These are phyloP conservation scores for Colletotrichum incanum DNA, from an alignment of 2,329 filamentous ascomycete species.

Conservation along the genomic window DNA sequence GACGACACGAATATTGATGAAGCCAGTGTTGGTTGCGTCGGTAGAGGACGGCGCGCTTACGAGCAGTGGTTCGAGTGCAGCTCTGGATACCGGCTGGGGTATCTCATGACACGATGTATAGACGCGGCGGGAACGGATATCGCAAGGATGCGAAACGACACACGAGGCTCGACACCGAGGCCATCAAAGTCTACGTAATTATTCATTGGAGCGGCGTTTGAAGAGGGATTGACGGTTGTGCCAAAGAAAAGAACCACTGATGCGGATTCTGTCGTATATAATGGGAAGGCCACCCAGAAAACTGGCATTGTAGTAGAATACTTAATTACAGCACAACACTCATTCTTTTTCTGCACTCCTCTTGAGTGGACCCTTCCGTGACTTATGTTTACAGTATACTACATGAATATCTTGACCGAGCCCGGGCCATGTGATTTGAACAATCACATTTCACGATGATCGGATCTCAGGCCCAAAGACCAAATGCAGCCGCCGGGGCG, in stretches of 20 bases:
- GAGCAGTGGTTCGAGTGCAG: background rate
- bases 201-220: conserved; percentile 43
- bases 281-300: conserved; percentile 32
- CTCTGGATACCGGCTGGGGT: conserved; percentile 17
- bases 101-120: conserved; percentile 35
- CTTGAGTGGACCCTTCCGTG: background rate
- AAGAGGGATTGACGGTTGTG: conserved; percentile 39
- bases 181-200: conserved; percentile 36
- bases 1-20: background rate
- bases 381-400: background rate
- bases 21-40: background rate
- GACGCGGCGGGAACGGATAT: conserved; percentile 29
- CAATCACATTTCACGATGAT: too few species aligned
- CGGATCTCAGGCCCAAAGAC: background rate
- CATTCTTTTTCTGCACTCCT: background rate
- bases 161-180: conserved; percentile 16
- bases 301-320: conserved; percentile 43
- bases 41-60: background rate
- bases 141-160: conserved; percentile 36
- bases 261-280: conserved; percentile 41
- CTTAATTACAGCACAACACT: conserved; percentile 34
- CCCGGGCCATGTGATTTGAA: background rate
- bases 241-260: conserved; percentile 5
- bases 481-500: background rate
- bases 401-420: background rate